Conservation (phyloP, 371 early-diverging fungal genomes). For the Zychaea mexicana region DNA sequence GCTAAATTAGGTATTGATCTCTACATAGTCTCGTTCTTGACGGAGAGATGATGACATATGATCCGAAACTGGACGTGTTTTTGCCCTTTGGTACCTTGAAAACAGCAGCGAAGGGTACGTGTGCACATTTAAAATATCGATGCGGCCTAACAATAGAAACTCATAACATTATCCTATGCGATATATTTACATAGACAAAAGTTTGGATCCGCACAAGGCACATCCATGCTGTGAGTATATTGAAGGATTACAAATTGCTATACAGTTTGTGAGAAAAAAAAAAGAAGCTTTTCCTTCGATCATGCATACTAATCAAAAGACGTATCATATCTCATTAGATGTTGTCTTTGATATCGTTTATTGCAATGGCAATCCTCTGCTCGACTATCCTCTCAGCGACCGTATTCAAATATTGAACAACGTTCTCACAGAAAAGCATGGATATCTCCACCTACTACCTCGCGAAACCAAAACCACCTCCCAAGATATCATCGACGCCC, state of each 20-base stretch:
- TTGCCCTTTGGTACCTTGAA: conserved; percentile 76
- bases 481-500: conserved; percentile 60
- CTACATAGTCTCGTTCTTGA: conserved; percentile 36
- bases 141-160: too few relatives aligned
- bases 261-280: background rate
- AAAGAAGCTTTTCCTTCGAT: too few relatives aligned
- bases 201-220: conserved; percentile 33
- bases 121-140: too few relatives aligned
- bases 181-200: conserved; percentile 35
- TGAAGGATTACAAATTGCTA: too few relatives aligned
- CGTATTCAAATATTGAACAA: conserved; percentile 52
- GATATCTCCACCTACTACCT: conserved; percentile 52
- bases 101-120: conserved; percentile 59
- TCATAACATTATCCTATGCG: too few relatives aligned
- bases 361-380: conserved; percentile 61
- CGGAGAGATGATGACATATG: conserved; percentile 79
- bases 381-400: conserved; percentile 52
- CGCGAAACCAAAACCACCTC: conserved; percentile 52
- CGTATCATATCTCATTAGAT: conserved; percentile 23
- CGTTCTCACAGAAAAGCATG: conserved; percentile 51
- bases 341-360: conserved; percentile 75
- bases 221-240: conserved; percentile 62
- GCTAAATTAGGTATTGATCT: background rate
- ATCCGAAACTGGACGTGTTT: conserved; percentile 55
- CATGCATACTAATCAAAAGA: too few relatives aligned